These are phyloP conservation scores for Geranium incanum DNA, from an alignment of 441 rosid species.

Conservation along the genomic window DNA sequence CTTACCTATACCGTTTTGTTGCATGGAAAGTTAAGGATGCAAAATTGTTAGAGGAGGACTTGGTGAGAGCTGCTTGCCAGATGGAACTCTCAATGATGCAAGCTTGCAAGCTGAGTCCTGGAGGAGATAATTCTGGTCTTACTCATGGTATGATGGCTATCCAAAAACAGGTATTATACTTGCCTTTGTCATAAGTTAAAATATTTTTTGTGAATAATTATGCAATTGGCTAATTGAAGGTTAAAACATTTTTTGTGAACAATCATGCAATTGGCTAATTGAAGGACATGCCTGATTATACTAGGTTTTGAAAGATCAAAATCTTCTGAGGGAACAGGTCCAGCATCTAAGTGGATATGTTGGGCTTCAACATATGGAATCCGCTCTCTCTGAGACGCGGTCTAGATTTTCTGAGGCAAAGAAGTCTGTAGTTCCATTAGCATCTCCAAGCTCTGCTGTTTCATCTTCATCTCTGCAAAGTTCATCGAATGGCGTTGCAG, in stretches of 20 bases:
- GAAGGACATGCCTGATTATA: conserved; percentile 9
- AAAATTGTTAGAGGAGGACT: conserved; percentile 68
- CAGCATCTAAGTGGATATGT: conserved; percentile 69
- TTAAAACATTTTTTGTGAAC: not conserved
- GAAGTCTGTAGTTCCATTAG: conserved; percentile 54
- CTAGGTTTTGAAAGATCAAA: conserved; percentile 80
- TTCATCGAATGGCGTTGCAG: conserved; percentile 27
- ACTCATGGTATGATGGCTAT: conserved; percentile 83
- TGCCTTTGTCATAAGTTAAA: conserved; percentile 7
- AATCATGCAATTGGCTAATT: not conserved
- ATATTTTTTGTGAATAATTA: not conserved
- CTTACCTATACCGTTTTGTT: conserved; percentile 70
- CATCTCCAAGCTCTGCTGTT: conserved; percentile 36
- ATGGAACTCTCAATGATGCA: conserved; percentile 97
- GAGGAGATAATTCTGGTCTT: conserved; percentile 48
- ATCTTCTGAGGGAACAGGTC: conserved; percentile 72
- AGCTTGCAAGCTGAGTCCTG: conserved; percentile 61
- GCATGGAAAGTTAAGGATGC: conserved; percentile 98
- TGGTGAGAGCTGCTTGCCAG: conserved; percentile 96
- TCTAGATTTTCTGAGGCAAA: conserved; percentile 46
- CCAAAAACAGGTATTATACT: conserved; percentile 51
- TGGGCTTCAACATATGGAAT: conserved; percentile 75
- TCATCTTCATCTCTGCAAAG: conserved; percentile 37
- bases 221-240: not conserved
- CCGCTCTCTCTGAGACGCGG: conserved; percentile 61